Evolutionary conservation across 768 basidiomycete genomes (phyloP).

Genomic region (Sporobolomyces roseus): DNA sequence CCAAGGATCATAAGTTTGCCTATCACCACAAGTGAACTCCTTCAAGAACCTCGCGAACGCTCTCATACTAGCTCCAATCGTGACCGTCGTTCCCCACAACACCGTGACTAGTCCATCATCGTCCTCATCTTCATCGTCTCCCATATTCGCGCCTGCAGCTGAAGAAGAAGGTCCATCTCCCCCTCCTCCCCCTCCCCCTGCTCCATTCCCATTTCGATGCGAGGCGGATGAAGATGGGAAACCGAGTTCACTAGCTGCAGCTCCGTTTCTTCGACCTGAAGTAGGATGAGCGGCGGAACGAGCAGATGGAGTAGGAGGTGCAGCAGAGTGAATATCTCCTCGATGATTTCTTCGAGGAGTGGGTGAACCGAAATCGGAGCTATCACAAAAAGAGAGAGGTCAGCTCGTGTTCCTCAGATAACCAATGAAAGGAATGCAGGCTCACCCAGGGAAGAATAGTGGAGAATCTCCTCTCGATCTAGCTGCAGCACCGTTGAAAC

Average conservation of each 20-base stretch:
- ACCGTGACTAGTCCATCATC: constrained; percentile 62
- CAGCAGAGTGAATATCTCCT: constrained; percentile 88
- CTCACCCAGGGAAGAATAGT: constrained; percentile 53
- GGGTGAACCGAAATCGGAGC: constrained; percentile 49
- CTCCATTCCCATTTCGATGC: constrained; percentile 25
- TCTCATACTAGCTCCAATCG: constrained; percentile 84
- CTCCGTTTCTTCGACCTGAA: constrained; percentile 5
- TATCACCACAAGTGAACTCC: constrained; percentile 81
- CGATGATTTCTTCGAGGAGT: constrained; percentile 70
- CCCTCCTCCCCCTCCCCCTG: constrained; percentile 34
- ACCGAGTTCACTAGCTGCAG: constrained; percentile 25
- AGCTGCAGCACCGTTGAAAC: constrained; percentile 6
- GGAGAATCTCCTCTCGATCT: constrained; percentile 42
- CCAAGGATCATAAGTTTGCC: constrained; percentile 52
- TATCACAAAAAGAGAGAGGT: neutral
- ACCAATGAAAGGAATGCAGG: neutral
- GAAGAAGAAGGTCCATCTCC: constrained; percentile 30
- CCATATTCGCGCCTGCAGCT: constrained; percentile 18
- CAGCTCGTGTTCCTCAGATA: too few relatives aligned
- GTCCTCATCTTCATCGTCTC: constrained; percentile 40
- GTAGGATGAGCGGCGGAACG: constrained; percentile 52
- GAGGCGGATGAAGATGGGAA: constrained; percentile 37
- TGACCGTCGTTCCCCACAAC: constrained; percentile 97
- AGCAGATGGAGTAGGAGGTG: constrained; percentile 51
- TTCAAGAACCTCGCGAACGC: constrained; percentile 81